phyloP scores from a whole-genome alignment of 257 asterid species.

The Solanum lycopersicoides region DNA sequence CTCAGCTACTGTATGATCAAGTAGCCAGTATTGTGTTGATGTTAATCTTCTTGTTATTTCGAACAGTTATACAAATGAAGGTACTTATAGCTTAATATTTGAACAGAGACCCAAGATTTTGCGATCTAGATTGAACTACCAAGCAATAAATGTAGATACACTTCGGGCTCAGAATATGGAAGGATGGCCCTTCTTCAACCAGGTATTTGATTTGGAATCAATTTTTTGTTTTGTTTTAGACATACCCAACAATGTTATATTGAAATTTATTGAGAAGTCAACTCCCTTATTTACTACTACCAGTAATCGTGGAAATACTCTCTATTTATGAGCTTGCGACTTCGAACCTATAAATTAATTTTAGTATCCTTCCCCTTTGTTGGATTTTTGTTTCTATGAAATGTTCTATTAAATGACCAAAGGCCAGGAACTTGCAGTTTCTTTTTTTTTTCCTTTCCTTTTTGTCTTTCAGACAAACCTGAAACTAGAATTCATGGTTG shows the following conservation, averaged over 20 bases:
- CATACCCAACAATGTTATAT: background rate
- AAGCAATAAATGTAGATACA: constrained; percentile 65
- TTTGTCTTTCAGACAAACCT: background rate
- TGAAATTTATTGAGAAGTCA: background rate
- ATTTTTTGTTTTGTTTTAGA: background rate
- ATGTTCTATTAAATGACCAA: background rate
- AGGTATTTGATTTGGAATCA: constrained; percentile 7
- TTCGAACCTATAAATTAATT: background rate
- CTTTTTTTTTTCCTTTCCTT: background rate
- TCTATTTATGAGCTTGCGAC: background rate
- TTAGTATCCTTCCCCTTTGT: background rate
- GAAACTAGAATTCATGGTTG: background rate
- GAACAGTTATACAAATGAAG: background rate
- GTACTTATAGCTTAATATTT: background rate
- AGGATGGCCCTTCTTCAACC: constrained; percentile 73
- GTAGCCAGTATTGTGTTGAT: background rate
- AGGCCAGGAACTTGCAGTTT: background rate
- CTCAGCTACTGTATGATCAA: background rate
- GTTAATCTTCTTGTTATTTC: background rate
- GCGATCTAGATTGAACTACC: constrained; percentile 52
- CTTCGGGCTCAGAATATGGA: constrained; percentile 90
- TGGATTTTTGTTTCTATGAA: background rate
- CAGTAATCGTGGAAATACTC: background rate
- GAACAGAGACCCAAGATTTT: constrained; percentile 74
- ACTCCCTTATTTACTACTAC: background rate